Base-by-base conservation (phyloP, 2,329 filamentous ascomycete genomes). In the Penicillium vulpinum region DNA sequence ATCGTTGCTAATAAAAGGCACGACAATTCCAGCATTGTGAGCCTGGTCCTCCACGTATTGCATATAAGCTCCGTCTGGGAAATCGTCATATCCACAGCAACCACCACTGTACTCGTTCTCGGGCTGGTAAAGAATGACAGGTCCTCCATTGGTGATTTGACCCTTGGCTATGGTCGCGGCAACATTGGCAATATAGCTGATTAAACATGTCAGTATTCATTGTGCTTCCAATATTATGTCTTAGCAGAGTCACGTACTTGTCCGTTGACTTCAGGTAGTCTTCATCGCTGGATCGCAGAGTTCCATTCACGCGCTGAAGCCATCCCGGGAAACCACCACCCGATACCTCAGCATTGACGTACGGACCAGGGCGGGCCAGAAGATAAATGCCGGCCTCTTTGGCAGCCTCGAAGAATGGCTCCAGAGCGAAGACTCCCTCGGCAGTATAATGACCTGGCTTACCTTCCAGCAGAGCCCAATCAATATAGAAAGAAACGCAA, bases 241-340 rank as follows among this genome's bases (percentile, higher is more conserved):
- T 11, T 28, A 5, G 4, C 2, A 29, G 28, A 5, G 1, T 33
- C 15, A 45, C 67, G 44, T 79, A 88, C 79, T 85, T 84, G 51
- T 89, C 81, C 0, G 88, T 92, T 0, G 89, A 83, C 24, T 83
- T 77, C 6, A 91, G 74, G 62, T 83, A 93, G 4, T 81, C 84
- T 0, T 81, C 74, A 24, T 85, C 84, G 46, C 78, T 77, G 0
- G 88, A 90, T 57, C 90, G 81, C 51, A 91, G 73, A 0, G 79
- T 80, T 0, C 83, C 89, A 47, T 83, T 82, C n/a, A 88, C 76
- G 13, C 88, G 80, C 69, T 89, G 86, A 15, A 92, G 70, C 90
- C 90, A 94, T 1, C 90, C 90, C 0, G 91, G 90, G 59, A 90
- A 92, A 0, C 90, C 90, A 52, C 91, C 91, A 0, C 89, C 90